Evolutionary conservation across 345 rosid genomes (phyloP).

Genomic region (Populus pruinosa): DNA sequence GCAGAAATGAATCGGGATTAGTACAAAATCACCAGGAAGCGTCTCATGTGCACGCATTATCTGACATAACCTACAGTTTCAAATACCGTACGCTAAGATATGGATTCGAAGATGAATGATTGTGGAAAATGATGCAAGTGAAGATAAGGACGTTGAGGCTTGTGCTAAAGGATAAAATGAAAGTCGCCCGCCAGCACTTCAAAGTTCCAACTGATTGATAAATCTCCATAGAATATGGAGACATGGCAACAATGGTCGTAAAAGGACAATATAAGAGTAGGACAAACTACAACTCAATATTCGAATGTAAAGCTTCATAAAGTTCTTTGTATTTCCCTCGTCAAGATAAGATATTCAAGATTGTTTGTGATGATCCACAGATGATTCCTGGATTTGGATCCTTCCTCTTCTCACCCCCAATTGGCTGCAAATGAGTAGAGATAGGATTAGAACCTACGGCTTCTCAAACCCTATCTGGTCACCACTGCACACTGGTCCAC

Average conservation of each 20-base stretch:
- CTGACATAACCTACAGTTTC: neutral
- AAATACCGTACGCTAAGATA: neutral
- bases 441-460: neutral
- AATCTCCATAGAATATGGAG: neutral
- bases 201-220: neutral
- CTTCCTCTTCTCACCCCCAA: neutral
- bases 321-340: neutral
- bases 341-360: no score
- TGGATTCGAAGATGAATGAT: neutral
- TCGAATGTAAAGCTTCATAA: neutral
- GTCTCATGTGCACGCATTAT: neutral
- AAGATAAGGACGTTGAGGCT: neutral
- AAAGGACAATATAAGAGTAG: conserved; percentile 4
- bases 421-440: neutral
- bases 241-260: neutral
- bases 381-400: conserved; percentile 2
- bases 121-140: neutral
- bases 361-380: neutral
- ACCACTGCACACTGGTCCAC: neutral
- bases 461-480: no score
- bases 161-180: neutral
- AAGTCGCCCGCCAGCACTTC: neutral
- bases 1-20: neutral
- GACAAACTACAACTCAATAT: conserved; percentile 9
- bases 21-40: neutral